A percentile compares a stretch with the other conserved stretches of the same genome.
phyloP scores from a whole-genome alignment of 2,329 filamentous ascomycete genomes.

The Podosphaera aphanis region DNA sequence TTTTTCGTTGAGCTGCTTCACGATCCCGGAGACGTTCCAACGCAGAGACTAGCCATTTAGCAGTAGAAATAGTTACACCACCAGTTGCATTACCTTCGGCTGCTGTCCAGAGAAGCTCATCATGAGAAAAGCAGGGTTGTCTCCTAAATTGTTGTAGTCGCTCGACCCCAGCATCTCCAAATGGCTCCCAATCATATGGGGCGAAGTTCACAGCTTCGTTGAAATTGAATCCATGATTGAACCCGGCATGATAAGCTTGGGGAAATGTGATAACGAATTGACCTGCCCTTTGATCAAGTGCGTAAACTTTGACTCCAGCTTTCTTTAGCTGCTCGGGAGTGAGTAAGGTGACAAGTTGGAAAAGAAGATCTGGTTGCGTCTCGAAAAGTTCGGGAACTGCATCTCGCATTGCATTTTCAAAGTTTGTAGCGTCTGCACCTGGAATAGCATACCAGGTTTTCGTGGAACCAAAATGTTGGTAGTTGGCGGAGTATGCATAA shows the following conservation, averaged over 20 bases:
- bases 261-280: conserved; percentile 95
- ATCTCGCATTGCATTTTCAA: conserved; percentile 83
- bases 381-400: conserved; percentile 93
- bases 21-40: conserved; percentile 54
- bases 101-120: conserved; percentile 80
- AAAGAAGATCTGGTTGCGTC: conserved; percentile 84
- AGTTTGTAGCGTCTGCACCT: conserved; percentile 77
- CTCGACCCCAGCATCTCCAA: conserved; percentile 65
- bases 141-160: conserved; percentile 68
- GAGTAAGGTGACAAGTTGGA: conserved; percentile 88
- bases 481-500: conserved; percentile 92
- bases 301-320: conserved; percentile 79
- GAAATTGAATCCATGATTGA: conserved; percentile 97
- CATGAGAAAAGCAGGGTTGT: conserved; percentile 91
- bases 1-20: conserved; percentile 43
- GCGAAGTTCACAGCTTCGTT: conserved; percentile 98
- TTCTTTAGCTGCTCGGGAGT: conserved; percentile 84
- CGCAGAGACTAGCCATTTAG: conserved; percentile 84
- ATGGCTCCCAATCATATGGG: conserved; percentile 83
- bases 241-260: conserved; percentile 89
- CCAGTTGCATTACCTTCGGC: conserved; percentile 49
- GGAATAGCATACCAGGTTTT: conserved; percentile 99
- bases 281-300: conserved; percentile 83
- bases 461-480: conserved; percentile 91
- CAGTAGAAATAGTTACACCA: conserved; percentile 54